Percentiles rank a stretch among this genome's conserved stretches.
These are phyloP conservation scores for Vaccinium vitisidaea DNA, from an alignment of 148 eudicot species.

Conservation along the genomic window DNA sequence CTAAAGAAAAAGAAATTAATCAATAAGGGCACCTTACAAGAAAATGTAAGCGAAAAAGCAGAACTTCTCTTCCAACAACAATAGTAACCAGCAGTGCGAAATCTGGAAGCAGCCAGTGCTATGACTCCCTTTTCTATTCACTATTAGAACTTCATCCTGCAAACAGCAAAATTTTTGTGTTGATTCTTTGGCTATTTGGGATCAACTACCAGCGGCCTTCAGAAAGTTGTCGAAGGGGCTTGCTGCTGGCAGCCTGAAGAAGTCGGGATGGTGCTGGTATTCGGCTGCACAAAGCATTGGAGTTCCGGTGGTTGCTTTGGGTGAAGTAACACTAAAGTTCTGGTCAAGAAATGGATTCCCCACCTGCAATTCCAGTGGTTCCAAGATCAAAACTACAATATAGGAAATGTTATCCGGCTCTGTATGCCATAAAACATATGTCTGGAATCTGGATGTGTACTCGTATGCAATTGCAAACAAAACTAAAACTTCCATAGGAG, in stretches of 20 bases:
- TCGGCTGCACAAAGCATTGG: constrained; percentile 39
- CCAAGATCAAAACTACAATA: background rate
- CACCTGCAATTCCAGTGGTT: constrained; percentile 28
- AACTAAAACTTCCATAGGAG: background rate
- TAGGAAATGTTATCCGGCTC: background rate
- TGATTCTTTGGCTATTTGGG: background rate
- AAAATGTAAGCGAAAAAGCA: background rate
- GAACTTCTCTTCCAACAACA: constrained; percentile 5
- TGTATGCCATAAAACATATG: background rate
- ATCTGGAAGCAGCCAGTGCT: constrained; percentile 6
- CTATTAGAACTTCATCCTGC: background rate
- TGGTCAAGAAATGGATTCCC: constrained; percentile 49
- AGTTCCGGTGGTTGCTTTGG: constrained; percentile 9
- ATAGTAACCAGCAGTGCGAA: constrained; percentile 2
- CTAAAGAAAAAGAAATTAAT: background rate
- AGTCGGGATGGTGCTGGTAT: constrained; percentile 38
- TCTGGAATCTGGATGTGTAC: constrained; percentile 3
- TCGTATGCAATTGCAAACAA: background rate
- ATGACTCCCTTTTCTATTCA: background rate
- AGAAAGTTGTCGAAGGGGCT: constrained; percentile 57
- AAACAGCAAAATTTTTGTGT: too few relatives aligned
- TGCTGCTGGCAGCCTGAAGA: constrained; percentile 41
- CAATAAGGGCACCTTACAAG: background rate
- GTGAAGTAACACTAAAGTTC: constrained; percentile 13
- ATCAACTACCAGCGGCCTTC: constrained; percentile 51